A percentile compares a stretch with the other conserved stretches of the same genome.
Conservation (phyloP, 1,139 yeast genomes). For the Suhomyces yuchorum region DNA sequence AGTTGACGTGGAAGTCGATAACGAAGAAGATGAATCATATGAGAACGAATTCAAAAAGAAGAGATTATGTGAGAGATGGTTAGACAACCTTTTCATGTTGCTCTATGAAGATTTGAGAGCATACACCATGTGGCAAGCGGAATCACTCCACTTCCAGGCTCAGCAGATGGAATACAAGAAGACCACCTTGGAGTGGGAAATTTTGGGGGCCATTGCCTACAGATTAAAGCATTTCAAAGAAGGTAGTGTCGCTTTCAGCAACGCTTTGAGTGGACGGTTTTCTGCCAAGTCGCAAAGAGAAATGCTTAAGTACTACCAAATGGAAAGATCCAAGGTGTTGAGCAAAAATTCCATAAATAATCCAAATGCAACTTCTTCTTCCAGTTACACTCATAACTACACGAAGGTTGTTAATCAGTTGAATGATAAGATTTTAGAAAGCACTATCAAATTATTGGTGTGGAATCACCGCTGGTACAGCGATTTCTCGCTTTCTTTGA, state of each 20-base stretch:
- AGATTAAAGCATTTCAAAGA: slow-evolving; percentile 79
- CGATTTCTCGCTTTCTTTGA: slow-evolving; percentile 75
- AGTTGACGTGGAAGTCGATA: slow-evolving; percentile 15
- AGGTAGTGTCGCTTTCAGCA: slow-evolving; percentile 81
- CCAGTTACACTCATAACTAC: slow-evolving; percentile 31
- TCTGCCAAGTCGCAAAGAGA: slow-evolving; percentile 81
- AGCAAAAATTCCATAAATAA: slow-evolving; percentile 32
- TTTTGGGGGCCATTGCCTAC: slow-evolving; percentile 78
- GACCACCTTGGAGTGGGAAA: slow-evolving; percentile 91
- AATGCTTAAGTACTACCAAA: slow-evolving; percentile 64
- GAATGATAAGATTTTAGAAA: slow-evolving; percentile 66
- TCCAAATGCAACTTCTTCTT: slow-evolving; percentile 13
- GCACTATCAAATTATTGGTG: slow-evolving; percentile 74
- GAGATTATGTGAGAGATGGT: slow-evolving; percentile 92
- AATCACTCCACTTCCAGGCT: slow-evolving; percentile 61
- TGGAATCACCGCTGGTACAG: slow-evolving; percentile 99
- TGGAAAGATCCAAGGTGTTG: slow-evolving; percentile 44
- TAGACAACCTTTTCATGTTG: slow-evolving; percentile 83
- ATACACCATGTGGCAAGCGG: slow-evolving; percentile 91
- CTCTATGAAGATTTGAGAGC: slow-evolving; percentile 87
- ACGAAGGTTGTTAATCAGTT: slow-evolving; percentile 50
- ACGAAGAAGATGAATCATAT: slow-evolving; percentile 19
- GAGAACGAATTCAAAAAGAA: slow-evolving; percentile 62
- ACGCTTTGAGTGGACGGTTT: slow-evolving; percentile 74
- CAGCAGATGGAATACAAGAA: slow-evolving; percentile 75